Conservation (phyloP, 2,329 filamentous ascomycete genomes). For the Trichoderma breve region DNA sequence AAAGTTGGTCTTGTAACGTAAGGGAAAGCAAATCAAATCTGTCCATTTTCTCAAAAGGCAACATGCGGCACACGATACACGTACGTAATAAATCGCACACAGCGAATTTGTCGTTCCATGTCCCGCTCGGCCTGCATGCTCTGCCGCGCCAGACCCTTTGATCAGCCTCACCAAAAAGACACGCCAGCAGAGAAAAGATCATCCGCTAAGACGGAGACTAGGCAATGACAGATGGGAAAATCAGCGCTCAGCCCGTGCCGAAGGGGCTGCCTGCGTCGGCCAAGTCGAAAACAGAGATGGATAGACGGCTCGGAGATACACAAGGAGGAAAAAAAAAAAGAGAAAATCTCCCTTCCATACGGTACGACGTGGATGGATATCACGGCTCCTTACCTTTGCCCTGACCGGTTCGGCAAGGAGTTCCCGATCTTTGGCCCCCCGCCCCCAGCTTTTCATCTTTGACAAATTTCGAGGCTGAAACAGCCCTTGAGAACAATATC, state of each 20-base stretch:
- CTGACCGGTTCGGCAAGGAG: conserved; percentile 13
- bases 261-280: neutral
- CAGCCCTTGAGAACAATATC: neutral
- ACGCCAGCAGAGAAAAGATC: conserved; percentile 1
- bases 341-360: neutral
- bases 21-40: neutral
- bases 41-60: neutral
- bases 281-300: neutral
- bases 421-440: conserved; percentile 2
- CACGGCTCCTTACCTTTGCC: neutral
- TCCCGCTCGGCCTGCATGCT: neutral
- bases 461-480: neutral
- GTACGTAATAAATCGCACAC: neutral
- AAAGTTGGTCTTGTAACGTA: neutral
- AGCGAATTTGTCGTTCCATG: neutral
- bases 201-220: conserved; percentile 13
- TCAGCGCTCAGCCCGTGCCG: conserved; percentile 2
- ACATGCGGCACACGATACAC: neutral
- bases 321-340: neutral
- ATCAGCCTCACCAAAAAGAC: neutral
- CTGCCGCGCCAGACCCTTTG: neutral
- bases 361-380: neutral
- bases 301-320: neutral
- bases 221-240: neutral
- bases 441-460: neutral